phyloP scores from a whole-genome alignment of 2,329 filamentous ascomycete species.

The Chaetomium strumarium region DNA sequence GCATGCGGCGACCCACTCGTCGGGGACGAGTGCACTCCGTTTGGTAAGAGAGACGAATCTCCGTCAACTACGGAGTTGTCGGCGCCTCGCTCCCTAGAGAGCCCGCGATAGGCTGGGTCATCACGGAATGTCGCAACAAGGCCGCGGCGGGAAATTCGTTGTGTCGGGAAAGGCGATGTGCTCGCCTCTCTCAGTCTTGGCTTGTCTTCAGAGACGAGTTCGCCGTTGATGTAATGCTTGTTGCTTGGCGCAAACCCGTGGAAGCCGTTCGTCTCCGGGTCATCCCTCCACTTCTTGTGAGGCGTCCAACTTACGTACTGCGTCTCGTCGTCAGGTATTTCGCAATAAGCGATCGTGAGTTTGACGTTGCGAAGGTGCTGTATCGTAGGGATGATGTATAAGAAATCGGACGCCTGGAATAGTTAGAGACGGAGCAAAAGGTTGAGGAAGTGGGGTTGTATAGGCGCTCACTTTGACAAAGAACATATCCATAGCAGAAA shows the following conservation, averaged over 20 bases:
- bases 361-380: constrained; percentile 52
- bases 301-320: constrained; percentile 38
- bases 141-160: constrained; percentile 49
- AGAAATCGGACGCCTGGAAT: constrained; percentile 54
- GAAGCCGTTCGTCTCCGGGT: constrained; percentile 48
- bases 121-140: constrained; percentile 47
- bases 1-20: constrained; percentile 26
- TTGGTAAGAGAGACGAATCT: constrained; percentile 39
- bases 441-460: background rate
- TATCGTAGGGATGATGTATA: constrained; percentile 51
- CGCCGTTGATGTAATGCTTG: constrained; percentile 55
- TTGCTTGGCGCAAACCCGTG: constrained; percentile 50
- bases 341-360: constrained; percentile 54
- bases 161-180: constrained; percentile 49
- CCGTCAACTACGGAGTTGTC: constrained; percentile 46
- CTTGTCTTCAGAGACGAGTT: constrained; percentile 46
- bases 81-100: constrained; percentile 54
- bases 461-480: constrained; percentile 53
- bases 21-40: constrained; percentile 45
- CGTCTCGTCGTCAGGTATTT: constrained; percentile 48
- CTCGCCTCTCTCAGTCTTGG: constrained; percentile 43
- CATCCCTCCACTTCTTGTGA: constrained; percentile 52
- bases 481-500: constrained; percentile 56
- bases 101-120: constrained; percentile 51
- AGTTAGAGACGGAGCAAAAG: constrained; percentile 17